Conservation (phyloP, 305 asterid genomes). For the Fraxinus albicans region DNA sequence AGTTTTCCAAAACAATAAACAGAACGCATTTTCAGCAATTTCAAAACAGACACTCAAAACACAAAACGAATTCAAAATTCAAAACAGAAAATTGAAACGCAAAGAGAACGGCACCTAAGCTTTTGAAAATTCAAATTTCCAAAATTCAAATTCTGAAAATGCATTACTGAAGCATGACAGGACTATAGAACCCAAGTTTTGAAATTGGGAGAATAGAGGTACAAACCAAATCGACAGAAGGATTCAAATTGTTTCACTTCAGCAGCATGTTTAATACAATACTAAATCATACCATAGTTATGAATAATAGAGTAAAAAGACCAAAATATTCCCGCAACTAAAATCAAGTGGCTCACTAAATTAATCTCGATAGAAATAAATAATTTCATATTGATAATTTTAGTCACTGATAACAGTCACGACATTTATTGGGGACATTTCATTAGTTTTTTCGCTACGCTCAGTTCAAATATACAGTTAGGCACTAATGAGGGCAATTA, state of each 20-base stretch:
- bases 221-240: neutral
- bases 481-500: neutral
- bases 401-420: neutral
- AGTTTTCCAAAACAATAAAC: too few relatives aligned
- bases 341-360: neutral
- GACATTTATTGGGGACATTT: neutral
- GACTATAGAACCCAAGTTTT: too few relatives aligned
- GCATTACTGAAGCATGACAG: too few relatives aligned
- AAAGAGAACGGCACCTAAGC: too few relatives aligned
- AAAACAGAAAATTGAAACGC: too few relatives aligned
- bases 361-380: neutral
- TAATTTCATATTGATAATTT: neutral
- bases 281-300: neutral
- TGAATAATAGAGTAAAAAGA: neutral
- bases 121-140: too few relatives aligned
- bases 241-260: neutral
- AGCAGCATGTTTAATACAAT: neutral
- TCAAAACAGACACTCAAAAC: too few relatives aligned
- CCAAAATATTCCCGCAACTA: neutral
- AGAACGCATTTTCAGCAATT: too few relatives aligned
- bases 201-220: too few relatives aligned
- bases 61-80: too few relatives aligned
- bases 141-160: too few relatives aligned
- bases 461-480: neutral
- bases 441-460: neutral